Base-by-base conservation (phyloP, 805 yeast genomes). In the Jamesozyma gamospora region DNA sequence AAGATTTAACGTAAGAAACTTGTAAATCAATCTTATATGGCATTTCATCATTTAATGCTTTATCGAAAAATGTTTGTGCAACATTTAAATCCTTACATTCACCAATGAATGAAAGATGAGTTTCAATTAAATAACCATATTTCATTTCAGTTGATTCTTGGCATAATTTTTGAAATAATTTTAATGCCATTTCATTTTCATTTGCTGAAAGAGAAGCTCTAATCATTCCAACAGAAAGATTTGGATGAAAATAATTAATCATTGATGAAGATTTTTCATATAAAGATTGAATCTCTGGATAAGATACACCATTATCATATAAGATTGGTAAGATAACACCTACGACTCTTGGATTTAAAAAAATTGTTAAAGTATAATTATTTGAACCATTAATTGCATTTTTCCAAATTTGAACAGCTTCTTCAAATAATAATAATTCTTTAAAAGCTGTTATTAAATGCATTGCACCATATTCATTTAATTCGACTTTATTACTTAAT, bases 51-150 rank as follows among this genome's bases (percentile, higher is more conserved):
- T 71, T 67, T 37, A 82, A 66, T 3, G 85, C 90, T 57, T 79
- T 82, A 49, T 77, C 78, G 58, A 80, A 83, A 52, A 84, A 84
- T 31, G 76, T 72, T 53, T 74, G 75, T 4, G 94, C 84, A 34
- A 84, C 78, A 32, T 66, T 67, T 40, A 82, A 68, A 54, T 84
- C 87, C 53, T 74, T 75, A 58, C 86, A 80, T 48, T 74, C 76
- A 34, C 94, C 92, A 54, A 84, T 79, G 51, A 84, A 84, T 3
- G 80, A 70, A 44, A 82, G 67, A 64, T 84, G 94, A 35, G 84
- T 79, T 60, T 80, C 83, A 27, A 81, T 72, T 59, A 82, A 65
- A 26, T 79, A 71, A 37, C 77, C 69, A 51, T 66, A 63, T 58
- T 65, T 66, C 39, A 52, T 50, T 32, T 58, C 63, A 34, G 74